Evolutionary conservation across 768 basidiomycete genomes (phyloP).

Genomic region (Dentipellis sp.): DNA sequence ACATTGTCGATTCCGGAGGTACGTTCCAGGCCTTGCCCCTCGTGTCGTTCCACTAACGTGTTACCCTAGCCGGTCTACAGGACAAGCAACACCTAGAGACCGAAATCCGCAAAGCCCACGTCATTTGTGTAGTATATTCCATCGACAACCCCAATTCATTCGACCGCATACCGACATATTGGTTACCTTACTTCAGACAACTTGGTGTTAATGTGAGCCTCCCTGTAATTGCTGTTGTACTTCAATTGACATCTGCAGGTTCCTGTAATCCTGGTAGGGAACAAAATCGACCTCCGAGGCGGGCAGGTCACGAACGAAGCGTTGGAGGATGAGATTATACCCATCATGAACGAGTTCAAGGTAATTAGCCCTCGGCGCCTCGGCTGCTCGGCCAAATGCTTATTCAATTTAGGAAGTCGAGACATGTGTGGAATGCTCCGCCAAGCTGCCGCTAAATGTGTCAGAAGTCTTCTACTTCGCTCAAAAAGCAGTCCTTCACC

Average conservation of each 20-base stretch:
- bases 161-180: slow-evolving; percentile 95
- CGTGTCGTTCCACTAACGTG: neutral
- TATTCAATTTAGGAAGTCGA: slow-evolving; percentile 74
- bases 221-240: neutral
- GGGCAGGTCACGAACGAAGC: slow-evolving; percentile 92
- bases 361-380: slow-evolving; percentile 27
- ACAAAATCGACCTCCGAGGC: slow-evolving; percentile 94
- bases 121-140: slow-evolving; percentile 95
- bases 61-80: slow-evolving; percentile 61
- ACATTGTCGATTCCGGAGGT: slow-evolving; percentile 98
- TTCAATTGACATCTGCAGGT: slow-evolving; percentile 40
- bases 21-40: slow-evolving; percentile 20
- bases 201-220: slow-evolving; percentile 85
- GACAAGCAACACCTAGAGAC: slow-evolving; percentile 86
- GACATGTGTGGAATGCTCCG: slow-evolving; percentile 97
- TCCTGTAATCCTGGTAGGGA: slow-evolving; percentile 94
- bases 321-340: slow-evolving; percentile 88
- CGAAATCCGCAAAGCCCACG: slow-evolving; percentile 95
- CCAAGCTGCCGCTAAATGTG: slow-evolving; percentile 81
- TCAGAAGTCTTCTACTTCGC: slow-evolving; percentile 99
- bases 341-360: slow-evolving; percentile 99
- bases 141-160: slow-evolving; percentile 96
- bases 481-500: slow-evolving; percentile 94
- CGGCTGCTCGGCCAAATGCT: neutral
- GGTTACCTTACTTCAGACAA: slow-evolving; percentile 92